Evolutionary conservation across 163 green algal species (phyloP).

Genomic region (Prototheca wickerhamii): DNA sequence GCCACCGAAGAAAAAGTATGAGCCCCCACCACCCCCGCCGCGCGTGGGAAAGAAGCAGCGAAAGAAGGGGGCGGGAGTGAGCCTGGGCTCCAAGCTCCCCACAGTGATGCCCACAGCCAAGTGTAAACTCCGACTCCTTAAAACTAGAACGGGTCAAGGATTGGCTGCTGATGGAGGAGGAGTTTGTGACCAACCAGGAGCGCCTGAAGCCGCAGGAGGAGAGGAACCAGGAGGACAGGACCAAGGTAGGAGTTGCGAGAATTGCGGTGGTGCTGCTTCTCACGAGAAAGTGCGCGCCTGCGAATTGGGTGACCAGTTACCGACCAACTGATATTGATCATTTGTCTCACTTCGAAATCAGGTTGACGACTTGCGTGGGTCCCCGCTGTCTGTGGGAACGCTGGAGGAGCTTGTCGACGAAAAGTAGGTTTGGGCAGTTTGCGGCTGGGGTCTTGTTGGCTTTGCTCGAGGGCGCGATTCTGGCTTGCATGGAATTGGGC

Average conservation of each 20-base stretch:
- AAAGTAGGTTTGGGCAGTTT: slow-evolving; percentile 56
- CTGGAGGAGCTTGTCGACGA: slow-evolving; percentile 99
- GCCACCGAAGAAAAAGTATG: slow-evolving; percentile 97
- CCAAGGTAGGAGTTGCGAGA: slow-evolving; percentile 49
- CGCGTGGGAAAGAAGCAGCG: slow-evolving; percentile 91
- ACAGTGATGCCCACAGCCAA: slow-evolving; percentile 80
- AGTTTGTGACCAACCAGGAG: slow-evolving; percentile 92
- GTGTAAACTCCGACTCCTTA: slow-evolving; percentile 92
- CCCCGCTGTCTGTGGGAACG: slow-evolving; percentile 86
- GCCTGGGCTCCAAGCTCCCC: slow-evolving; percentile 62
- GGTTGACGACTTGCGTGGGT: slow-evolving; percentile 93
- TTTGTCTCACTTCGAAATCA: slow-evolving; percentile 18
- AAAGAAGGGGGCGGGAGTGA: slow-evolving; percentile 51
- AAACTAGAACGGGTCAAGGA: slow-evolving; percentile 74
- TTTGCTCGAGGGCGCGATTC: too few species aligned
- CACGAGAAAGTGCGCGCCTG: too few species aligned
- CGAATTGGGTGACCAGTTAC: too few species aligned
- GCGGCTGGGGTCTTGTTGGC: too few species aligned
- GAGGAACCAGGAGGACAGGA: slow-evolving; percentile 88
- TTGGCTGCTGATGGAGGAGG: slow-evolving; percentile 98
- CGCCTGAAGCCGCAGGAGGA: slow-evolving; percentile 89
- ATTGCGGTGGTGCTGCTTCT: too few species aligned
- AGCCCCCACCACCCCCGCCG: slow-evolving; percentile 83
- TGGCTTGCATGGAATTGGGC: background rate
- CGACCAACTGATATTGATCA: too few species aligned